phyloP scores from a whole-genome alignment of 2,329 filamentous ascomycete genomes.

The Phaeosphaeriaceae sp. region DNA sequence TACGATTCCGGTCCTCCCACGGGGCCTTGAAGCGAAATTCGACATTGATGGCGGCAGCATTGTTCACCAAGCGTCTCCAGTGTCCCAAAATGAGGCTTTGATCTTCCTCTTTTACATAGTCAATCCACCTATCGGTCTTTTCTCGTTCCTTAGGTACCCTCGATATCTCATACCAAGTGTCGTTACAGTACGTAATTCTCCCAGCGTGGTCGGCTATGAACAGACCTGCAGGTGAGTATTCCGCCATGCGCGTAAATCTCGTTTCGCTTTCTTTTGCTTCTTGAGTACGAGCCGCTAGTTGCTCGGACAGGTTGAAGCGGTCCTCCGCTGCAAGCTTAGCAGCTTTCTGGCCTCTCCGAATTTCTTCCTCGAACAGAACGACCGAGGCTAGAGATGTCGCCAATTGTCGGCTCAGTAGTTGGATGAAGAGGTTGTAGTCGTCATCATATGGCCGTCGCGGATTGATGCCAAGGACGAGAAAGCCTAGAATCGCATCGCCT shows the following conservation, averaged over 20 bases:
- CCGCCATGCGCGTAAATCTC: constrained; percentile 83
- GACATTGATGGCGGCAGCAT: constrained; percentile 69
- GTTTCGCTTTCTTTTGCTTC: constrained; percentile 70
- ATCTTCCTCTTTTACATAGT: constrained; percentile 73
- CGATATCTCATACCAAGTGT: constrained; percentile 75
- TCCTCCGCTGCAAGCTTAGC: constrained; percentile 78
- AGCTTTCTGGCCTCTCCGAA: constrained; percentile 74
- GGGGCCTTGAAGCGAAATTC: constrained; percentile 78
- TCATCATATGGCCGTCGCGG: constrained; percentile 80
- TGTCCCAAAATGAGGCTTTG: constrained; percentile 63
- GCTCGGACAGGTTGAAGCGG: constrained; percentile 77
- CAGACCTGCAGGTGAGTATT: constrained; percentile 83
- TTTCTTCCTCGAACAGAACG: constrained; percentile 83
- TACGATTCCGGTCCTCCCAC: constrained; percentile 64
- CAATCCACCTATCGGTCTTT: constrained; percentile 73
- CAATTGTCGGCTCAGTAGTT: constrained; percentile 75
- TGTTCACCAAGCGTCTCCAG: constrained; percentile 68
- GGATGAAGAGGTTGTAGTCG: constrained; percentile 80
- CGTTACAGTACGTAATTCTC: constrained; percentile 79
- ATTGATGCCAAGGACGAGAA: constrained; percentile 80
- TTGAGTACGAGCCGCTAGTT: constrained; percentile 69
- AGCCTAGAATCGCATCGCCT: constrained; percentile 75
- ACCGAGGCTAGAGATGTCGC: constrained; percentile 83
- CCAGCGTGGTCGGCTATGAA: constrained; percentile 80
- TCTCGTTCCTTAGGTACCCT: constrained; percentile 66